Evolutionary conservation across 768 basidiomycete genomes (phyloP).

Genomic region (Termitomyces sp.): DNA sequence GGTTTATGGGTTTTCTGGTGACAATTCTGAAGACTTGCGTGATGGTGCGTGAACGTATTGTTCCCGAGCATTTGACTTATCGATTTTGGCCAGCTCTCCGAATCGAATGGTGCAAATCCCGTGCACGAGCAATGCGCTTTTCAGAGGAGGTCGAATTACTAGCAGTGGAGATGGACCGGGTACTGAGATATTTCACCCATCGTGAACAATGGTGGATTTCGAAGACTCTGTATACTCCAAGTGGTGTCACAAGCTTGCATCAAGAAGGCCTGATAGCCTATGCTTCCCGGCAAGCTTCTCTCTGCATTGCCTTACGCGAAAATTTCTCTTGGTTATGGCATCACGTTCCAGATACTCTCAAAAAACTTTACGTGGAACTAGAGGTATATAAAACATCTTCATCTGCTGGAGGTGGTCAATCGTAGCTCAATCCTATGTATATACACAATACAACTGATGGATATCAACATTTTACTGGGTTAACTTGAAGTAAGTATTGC

Average conservation of each 20-base stretch:
- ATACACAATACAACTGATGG: too few species aligned
- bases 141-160: slow-evolving; percentile 20
- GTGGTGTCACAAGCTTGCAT: background rate
- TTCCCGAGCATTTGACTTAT: background rate
- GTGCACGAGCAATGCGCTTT: slow-evolving; percentile 16
- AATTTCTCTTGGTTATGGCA: too few species aligned
- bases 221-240: too few species aligned
- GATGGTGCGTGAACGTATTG: background rate
- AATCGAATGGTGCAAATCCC: slow-evolving; percentile 23
- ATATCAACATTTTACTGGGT: too few species aligned
- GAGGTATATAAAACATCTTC: too few species aligned
- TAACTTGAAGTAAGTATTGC: too few species aligned
- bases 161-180: slow-evolving; percentile 20
- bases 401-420: too few species aligned
- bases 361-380: too few species aligned
- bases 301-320: too few species aligned
- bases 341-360: too few species aligned
- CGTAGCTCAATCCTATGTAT: too few species aligned
- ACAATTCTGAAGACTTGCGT: background rate
- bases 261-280: background rate
- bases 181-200: slow-evolving; percentile 13
- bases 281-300: too few species aligned
- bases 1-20: background rate
- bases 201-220: slow-evolving; percentile 15
- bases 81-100: slow-evolving; percentile 9